Evolutionary conservation across 169 alveolate species (phyloP).

Genomic region (Cryptosporidium viatorum): DNA sequence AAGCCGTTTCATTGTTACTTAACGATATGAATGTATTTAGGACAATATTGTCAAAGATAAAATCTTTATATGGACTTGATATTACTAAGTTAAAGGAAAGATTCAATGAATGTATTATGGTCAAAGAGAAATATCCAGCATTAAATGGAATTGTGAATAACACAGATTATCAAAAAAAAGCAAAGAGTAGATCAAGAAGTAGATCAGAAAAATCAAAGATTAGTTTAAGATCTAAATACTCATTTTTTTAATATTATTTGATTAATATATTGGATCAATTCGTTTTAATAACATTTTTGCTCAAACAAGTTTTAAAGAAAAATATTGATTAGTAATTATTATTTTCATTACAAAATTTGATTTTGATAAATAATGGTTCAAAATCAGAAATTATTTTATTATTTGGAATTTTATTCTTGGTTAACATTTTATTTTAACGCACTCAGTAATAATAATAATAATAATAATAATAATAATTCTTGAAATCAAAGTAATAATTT

Average conservation of each 20-base stretch:
- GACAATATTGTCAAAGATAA: neutral
- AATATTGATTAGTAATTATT: too few species aligned
- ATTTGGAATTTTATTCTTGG: neutral
- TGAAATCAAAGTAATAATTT: too few species aligned
- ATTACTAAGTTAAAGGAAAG: neutral
- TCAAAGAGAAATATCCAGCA: neutral
- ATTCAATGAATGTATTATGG: neutral
- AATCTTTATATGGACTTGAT: neutral
- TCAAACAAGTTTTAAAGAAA: too few species aligned
- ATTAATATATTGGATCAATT: too few species aligned
- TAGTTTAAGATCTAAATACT: neutral
- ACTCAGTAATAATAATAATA: too few species aligned
- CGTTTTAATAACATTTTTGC: too few species aligned
- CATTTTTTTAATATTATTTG: neutral
- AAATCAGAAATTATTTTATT: too few species aligned
- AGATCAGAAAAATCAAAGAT: neutral
- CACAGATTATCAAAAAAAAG: slow-evolving; percentile 4
- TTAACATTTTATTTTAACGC: too few species aligned
- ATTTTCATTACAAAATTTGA: too few species aligned
- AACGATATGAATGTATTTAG: neutral
- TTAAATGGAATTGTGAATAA: neutral
- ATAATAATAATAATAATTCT: too few species aligned
- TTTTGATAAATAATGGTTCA: too few species aligned
- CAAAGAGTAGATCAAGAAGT: neutral
- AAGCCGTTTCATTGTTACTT: neutral